A percentile compares a stretch with the other conserved stretches of the same genome.
These are phyloP conservation scores for Apiospora arundinis DNA, from an alignment of 2,329 filamentous ascomycete species.

Conservation along the genomic window DNA sequence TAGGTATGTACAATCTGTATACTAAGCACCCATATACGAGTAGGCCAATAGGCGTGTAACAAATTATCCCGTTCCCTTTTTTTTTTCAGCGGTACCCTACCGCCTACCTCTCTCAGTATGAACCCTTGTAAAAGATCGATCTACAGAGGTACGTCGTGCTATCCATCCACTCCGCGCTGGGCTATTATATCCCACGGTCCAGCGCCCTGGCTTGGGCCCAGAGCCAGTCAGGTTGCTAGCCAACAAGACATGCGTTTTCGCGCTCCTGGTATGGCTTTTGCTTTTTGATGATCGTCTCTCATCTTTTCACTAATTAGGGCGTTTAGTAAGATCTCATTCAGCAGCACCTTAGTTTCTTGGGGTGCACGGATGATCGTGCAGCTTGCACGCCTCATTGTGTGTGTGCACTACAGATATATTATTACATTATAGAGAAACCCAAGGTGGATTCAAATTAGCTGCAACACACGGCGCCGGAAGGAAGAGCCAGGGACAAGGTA, in stretches of 20 bases:
- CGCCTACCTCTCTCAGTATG: neutral
- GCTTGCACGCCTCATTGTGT: neutral
- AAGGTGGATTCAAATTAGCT: neutral
- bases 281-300: conserved; percentile 1
- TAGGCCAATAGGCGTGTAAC: no score
- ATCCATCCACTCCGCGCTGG: neutral
- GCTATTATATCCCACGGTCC: neutral
- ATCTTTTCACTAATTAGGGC: neutral
- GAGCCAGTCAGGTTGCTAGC: neutral
- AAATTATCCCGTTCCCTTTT: no score
- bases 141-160: neutral
- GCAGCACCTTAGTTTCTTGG: neutral
- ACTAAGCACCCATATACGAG: no score
- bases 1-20: neutral
- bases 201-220: neutral
- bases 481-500: neutral
- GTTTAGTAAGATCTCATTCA: conserved; percentile 15
- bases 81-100: conserved; percentile 5
- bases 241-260: conserved; percentile 1
- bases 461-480: neutral
- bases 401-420: neutral
- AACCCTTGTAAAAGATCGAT: conserved; percentile 12
- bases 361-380: conserved; percentile 4
- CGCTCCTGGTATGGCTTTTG: neutral
- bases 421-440: neutral